Conservation (phyloP, 345 rosid species). For the Clausena lansium region DNA sequence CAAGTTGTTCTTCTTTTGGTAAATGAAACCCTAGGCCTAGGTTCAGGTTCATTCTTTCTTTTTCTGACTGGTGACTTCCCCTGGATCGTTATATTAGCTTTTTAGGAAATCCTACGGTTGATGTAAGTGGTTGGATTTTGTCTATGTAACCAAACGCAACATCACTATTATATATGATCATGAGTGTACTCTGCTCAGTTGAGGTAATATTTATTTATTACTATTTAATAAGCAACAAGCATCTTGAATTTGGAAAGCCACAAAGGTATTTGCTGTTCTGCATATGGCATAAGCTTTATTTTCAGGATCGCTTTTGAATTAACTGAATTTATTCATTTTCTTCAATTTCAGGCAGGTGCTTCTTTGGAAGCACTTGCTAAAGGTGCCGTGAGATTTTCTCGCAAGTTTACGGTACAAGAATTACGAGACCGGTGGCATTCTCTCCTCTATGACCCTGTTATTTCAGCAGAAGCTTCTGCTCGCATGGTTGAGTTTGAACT, state of each 20-base stretch:
- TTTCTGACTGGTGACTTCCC: not conserved
- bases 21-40: conserved; percentile 1
- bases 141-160: not conserved
- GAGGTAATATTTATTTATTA: not conserved
- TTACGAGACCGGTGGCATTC: conserved; percentile 85
- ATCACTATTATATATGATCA: not conserved
- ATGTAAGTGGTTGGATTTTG: not conserved
- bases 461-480: conserved; percentile 78
- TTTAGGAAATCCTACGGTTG: not conserved
- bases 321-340: not conserved
- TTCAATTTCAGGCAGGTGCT: conserved; percentile 78
- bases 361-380: conserved; percentile 97
- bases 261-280: not conserved
- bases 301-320: not conserved
- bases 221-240: not conserved
- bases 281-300: not conserved
- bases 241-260: not conserved
- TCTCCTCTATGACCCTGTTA: conserved; percentile 82
- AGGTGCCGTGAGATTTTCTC: conserved; percentile 90
- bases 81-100: not conserved
- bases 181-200: not conserved
- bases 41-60: not conserved
- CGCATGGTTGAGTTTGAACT: conserved; percentile 67
- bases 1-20: not conserved
- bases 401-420: conserved; percentile 63